Evolutionary conservation across 2,329 filamentous ascomycete species (phyloP).

Genomic region (Aspergillus vadensis): DNA sequence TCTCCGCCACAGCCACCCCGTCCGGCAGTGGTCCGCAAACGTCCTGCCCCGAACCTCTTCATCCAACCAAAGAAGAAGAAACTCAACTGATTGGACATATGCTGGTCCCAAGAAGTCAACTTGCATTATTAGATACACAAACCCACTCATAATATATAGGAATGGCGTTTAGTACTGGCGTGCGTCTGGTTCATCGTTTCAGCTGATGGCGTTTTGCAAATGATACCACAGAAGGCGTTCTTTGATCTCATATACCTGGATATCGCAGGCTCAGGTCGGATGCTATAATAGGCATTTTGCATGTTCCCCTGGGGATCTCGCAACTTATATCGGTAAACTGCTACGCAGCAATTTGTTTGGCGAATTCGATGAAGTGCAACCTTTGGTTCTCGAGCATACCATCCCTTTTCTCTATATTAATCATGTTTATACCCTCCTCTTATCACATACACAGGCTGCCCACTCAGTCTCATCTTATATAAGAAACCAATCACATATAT

Average conservation of each 20-base stretch:
- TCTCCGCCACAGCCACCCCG: conserved; percentile 22
- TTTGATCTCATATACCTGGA: background rate
- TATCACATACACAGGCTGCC: background rate
- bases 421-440: background rate
- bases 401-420: background rate
- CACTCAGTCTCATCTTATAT: background rate
- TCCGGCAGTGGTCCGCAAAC: conserved; percentile 29
- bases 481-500: background rate
- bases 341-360: background rate
- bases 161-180: background rate
- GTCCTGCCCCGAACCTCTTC: conserved; percentile 34
- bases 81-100: conserved; percentile 18
- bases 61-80: conserved; percentile 36
- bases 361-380: background rate
- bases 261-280: background rate
- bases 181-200: background rate
- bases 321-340: background rate
- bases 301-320: background rate
- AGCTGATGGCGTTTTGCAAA: conserved; percentile 3
- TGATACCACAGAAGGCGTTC: conserved; percentile 1
- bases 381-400: background rate
- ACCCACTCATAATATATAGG: background rate
- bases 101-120: background rate
- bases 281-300: background rate
- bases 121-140: background rate